phyloP scores from a whole-genome alignment of 2,329 filamentous ascomycete species.

The Parasarocladium wereldwijsianum region DNA sequence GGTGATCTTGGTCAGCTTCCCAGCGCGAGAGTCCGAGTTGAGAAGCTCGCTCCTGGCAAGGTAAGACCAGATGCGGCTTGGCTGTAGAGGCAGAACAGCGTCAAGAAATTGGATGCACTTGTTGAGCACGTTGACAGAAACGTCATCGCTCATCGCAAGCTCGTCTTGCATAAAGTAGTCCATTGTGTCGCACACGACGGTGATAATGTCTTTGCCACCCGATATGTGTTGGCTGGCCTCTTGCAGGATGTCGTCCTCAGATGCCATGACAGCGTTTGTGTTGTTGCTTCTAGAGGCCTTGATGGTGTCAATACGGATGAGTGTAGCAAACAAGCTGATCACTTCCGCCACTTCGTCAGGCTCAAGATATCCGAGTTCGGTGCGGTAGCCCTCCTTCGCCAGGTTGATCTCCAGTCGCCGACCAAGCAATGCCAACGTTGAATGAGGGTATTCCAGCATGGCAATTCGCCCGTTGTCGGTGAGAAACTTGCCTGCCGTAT shows the following conservation, averaged over 20 bases:
- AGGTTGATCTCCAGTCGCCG: conserved; percentile 58
- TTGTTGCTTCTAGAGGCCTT: conserved; percentile 15
- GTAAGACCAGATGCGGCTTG: conserved; percentile 81
- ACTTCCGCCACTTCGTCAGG: conserved; percentile 56
- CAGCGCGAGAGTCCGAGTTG: conserved; percentile 59
- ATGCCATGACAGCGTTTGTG: conserved; percentile 16
- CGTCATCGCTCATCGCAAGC: conserved; percentile 38
- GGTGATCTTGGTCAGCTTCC: conserved; percentile 63
- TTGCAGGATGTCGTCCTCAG: conserved; percentile 32
- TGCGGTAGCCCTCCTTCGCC: conserved; percentile 36
- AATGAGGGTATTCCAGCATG: conserved; percentile 65
- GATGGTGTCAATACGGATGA: conserved; percentile 41
- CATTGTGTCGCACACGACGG: conserved; percentile 71
- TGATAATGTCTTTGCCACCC: conserved; percentile 59
- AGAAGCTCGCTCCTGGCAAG: conserved; percentile 70
- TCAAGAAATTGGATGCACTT: conserved; percentile 71
- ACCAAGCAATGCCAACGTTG: conserved; percentile 64
- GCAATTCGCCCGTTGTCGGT: conserved; percentile 66
- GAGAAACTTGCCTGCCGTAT: conserved; percentile 58
- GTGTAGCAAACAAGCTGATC: conserved; percentile 56
- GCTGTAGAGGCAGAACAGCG: conserved; percentile 56
- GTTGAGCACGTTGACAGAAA: conserved; percentile 49
- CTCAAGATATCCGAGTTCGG: conserved; percentile 37
- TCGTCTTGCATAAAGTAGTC: conserved; percentile 53
- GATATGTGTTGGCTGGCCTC: conserved; percentile 38